Evolutionary conservation across 1,284 basidiomycete species (phyloP).

Genomic region (Heliocybe sulcata): DNA sequence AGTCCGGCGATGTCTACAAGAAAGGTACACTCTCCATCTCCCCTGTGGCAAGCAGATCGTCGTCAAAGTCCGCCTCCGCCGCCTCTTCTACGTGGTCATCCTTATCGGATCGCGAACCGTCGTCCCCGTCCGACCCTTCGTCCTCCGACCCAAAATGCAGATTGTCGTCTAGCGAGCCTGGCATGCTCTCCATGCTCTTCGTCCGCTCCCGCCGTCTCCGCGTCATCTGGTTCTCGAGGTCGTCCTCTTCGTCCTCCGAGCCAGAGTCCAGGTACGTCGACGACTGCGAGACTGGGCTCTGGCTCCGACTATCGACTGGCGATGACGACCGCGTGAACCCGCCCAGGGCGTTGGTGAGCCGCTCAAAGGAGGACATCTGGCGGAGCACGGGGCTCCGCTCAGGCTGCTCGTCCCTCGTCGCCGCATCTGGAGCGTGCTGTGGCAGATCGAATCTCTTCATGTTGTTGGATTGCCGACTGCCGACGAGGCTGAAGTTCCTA

Average conservation of each 20-base stretch:
- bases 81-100: slow-evolving; percentile 36
- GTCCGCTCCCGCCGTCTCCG: slow-evolving; percentile 36
- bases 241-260: slow-evolving; percentile 46
- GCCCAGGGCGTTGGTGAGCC: slow-evolving; percentile 50
- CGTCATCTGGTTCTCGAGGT: slow-evolving; percentile 27
- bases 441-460: slow-evolving; percentile 22
- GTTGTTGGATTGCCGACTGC: slow-evolving; percentile 33
- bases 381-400: slow-evolving; percentile 25
- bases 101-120: slow-evolving; percentile 20
- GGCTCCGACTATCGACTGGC: slow-evolving; percentile 27
- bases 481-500: slow-evolving; percentile 73
- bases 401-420: slow-evolving; percentile 13
- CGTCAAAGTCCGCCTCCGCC: slow-evolving; percentile 65
- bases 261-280: slow-evolving; percentile 44
- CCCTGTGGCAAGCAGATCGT: slow-evolving; percentile 73
- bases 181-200: slow-evolving; percentile 74
- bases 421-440: slow-evolving; percentile 20
- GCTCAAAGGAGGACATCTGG: slow-evolving; percentile 69
- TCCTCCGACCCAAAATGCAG: slow-evolving; percentile 42
- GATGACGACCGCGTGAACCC: slow-evolving; percentile 34
- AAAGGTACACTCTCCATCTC: slow-evolving; percentile 85
- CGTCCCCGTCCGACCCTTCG: slow-evolving; percentile 30
- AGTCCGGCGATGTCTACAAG: slow-evolving; percentile 29
- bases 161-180: slow-evolving; percentile 59
- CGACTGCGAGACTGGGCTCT: slow-evolving; percentile 43